phyloP scores from a whole-genome alignment of 176 grass and related monocot species.

The Oryza rufipogon region DNA sequence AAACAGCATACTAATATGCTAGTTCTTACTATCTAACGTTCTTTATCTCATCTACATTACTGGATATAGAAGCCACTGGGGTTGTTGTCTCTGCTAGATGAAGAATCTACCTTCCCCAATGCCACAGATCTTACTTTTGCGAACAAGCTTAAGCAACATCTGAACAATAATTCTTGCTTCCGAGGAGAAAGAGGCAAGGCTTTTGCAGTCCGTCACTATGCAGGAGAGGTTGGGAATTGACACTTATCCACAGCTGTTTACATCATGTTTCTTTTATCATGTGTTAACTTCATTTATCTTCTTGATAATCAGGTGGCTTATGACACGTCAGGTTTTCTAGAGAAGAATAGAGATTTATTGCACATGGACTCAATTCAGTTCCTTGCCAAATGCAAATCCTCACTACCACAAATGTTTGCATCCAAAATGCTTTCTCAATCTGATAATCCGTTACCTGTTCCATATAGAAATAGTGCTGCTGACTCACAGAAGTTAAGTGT shows the following conservation, averaged over 20 bases:
- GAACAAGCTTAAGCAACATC: conserved; percentile 92
- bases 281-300: conserved; percentile 19
- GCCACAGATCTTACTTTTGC: conserved; percentile 97
- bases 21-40: conserved; percentile 1
- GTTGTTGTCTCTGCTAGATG: conserved; percentile 93
- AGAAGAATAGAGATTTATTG: conserved; percentile 98
- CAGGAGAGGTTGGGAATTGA: conserved; percentile 84
- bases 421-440: conserved; percentile 92
- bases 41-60: conserved; percentile 25
- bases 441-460: conserved; percentile 50
- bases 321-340: conserved; percentile 89
- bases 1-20: neutral
- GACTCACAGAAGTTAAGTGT: conserved; percentile 97
- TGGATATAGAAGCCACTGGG: conserved; percentile 79
- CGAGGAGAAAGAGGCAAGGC: conserved; percentile 91
- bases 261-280: conserved; percentile 31
- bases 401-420: conserved; percentile 81
- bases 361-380: conserved; percentile 93
- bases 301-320: conserved; percentile 66
- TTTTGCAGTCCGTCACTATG: conserved; percentile 84
- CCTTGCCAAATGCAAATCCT: conserved; percentile 74
- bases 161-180: conserved; percentile 75
- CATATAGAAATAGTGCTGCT: conserved; percentile 74
- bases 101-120: conserved; percentile 97
- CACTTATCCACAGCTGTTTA: neutral